These are phyloP conservation scores for Coemansia sp. DNA, from an alignment of 192 early-diverging fungal species.

Conservation along the genomic window DNA sequence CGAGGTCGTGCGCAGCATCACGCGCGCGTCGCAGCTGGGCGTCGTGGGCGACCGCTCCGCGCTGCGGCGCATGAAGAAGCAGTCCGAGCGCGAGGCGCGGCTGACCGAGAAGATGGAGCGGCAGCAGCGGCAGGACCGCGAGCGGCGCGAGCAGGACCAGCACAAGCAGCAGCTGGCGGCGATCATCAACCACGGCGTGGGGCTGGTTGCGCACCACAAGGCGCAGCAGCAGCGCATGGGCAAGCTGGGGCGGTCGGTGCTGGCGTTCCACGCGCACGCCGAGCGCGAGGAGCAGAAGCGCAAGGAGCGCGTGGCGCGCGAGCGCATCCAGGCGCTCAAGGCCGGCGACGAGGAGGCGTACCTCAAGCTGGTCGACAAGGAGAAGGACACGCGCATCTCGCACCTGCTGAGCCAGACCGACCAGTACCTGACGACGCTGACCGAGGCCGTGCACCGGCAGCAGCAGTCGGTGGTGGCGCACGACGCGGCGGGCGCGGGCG, in stretches of 20 bases:
- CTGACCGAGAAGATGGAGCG: conserved; percentile 88
- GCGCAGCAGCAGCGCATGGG: conserved; percentile 62
- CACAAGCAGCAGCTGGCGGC: conserved; percentile 75
- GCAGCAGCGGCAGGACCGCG: conserved; percentile 82
- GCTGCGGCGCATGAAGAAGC: conserved; percentile 78
- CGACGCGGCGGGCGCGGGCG: conserved; percentile 35
- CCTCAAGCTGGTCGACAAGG: conserved; percentile 88
- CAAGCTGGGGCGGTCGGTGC: conserved; percentile 73
- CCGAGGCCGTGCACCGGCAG: conserved; percentile 82
- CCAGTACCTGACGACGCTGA: conserved; percentile 76
- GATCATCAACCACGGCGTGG: conserved; percentile 72
- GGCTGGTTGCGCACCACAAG: conserved; percentile 64
- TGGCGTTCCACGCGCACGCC: conserved; percentile 72
- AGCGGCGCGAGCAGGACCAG: conserved; percentile 79
- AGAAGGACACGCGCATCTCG: conserved; percentile 94
- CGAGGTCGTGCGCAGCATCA: conserved; percentile 70
- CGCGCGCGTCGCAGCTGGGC: conserved; percentile 69
- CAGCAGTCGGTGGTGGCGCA: conserved; percentile 55
- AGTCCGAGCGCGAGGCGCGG: conserved; percentile 76
- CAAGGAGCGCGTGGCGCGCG: conserved; percentile 75
- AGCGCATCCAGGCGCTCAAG: conserved; percentile 95
- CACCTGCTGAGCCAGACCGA: conserved; percentile 90
- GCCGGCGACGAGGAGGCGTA: conserved; percentile 98
- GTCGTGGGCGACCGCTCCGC: conserved; percentile 74
- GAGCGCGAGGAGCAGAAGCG: conserved; percentile 95